These are phyloP conservation scores for Trichoderma sp. DNA, from an alignment of 2,329 filamentous ascomycete species.

Conservation along the genomic window DNA sequence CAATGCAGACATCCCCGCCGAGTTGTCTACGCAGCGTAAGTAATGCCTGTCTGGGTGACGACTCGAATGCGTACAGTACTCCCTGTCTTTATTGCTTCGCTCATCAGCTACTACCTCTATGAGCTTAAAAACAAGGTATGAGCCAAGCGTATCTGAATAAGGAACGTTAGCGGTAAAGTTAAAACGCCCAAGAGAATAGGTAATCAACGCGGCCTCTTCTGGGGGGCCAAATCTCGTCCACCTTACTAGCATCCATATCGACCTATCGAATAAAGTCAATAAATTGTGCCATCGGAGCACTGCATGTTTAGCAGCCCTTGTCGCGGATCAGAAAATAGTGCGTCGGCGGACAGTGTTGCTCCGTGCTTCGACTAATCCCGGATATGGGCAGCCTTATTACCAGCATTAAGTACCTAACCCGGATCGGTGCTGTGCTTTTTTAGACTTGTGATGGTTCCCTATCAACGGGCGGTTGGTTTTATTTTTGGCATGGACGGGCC, in stretches of 20 bases:
- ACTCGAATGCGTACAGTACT: neutral
- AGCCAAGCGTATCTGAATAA: neutral
- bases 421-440: neutral
- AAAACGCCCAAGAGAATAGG: neutral
- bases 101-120: neutral
- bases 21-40: neutral
- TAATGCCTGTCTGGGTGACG: neutral
- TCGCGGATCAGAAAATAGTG: neutral
- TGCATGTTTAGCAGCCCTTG: neutral
- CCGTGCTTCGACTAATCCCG: neutral
- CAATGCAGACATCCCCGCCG: neutral
- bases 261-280: neutral
- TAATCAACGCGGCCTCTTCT: neutral
- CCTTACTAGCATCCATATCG: neutral
- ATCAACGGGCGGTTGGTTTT: neutral
- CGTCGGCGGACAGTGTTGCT: neutral
- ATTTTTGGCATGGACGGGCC: neutral
- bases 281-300: neutral
- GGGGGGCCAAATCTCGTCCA: neutral
- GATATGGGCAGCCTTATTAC: neutral
- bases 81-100: neutral
- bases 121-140: neutral
- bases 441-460: neutral
- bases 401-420: neutral
- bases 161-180: neutral